These are phyloP conservation scores for Hypocrella siamensis DNA, from an alignment of 2,329 filamentous ascomycete species.

Conservation along the genomic window DNA sequence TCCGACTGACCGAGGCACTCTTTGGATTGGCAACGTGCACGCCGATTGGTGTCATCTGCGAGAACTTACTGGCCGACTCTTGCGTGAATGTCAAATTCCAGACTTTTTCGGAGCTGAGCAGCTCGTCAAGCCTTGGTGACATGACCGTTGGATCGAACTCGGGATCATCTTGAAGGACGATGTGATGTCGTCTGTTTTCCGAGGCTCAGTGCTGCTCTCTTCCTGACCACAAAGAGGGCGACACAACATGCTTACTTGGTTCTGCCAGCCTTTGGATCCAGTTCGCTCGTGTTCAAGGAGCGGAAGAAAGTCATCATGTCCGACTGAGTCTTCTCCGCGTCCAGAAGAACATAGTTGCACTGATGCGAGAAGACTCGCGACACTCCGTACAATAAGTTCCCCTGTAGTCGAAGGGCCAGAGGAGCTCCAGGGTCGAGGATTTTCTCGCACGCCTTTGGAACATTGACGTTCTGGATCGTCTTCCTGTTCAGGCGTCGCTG, in stretches of 20 bases:
- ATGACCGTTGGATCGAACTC: constrained; percentile 37
- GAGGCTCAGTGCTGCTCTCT: not conserved
- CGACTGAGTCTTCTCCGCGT: constrained; percentile 60
- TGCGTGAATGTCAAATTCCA: constrained; percentile 19
- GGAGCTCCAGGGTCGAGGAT: constrained; percentile 71
- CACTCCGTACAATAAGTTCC: constrained; percentile 74
- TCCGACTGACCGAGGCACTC: constrained; percentile 14
- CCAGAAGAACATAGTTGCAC: constrained; percentile 69
- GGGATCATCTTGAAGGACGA: constrained; percentile 70
- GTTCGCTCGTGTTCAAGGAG: constrained; percentile 32
- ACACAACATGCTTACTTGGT: constrained; percentile 44
- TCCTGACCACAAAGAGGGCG: constrained; percentile 8
- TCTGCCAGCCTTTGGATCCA: constrained; percentile 58
- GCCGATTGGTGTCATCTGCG: constrained; percentile 26
- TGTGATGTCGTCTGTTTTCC: constrained; percentile 50
- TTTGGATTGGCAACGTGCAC: constrained; percentile 14
- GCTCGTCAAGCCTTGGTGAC: constrained; percentile 15
- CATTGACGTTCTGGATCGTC: constrained; percentile 75
- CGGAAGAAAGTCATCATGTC: constrained; percentile 56
- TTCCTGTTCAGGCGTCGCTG: constrained; percentile 67
- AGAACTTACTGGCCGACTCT: constrained; percentile 19
- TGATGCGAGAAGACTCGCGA: constrained; percentile 78
- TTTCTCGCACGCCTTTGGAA: constrained; percentile 74
- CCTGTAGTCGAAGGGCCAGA: constrained; percentile 78
- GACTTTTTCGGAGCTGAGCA: constrained; percentile 20